phyloP scores from a whole-genome alignment of 371 early-diverging fungal species.

The Mucor racemosus region DNA sequence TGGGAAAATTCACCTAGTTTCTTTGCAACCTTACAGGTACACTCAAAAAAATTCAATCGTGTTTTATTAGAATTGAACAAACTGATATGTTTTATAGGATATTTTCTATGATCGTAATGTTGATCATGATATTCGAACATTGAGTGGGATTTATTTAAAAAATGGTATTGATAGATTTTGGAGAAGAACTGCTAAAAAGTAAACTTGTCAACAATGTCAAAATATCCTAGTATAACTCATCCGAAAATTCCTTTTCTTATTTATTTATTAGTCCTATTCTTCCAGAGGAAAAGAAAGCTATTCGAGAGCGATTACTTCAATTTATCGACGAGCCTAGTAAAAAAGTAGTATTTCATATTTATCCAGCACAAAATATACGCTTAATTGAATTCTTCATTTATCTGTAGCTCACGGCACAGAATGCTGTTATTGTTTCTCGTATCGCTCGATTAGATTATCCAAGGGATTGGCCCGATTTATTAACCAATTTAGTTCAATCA shows the following conservation, averaged over 20 bases:
- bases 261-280: slow-evolving; percentile 70
- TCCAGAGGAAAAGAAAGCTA: slow-evolving; percentile 70
- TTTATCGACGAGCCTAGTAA: slow-evolving; percentile 71
- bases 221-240: slow-evolving; percentile 3
- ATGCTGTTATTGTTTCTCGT: slow-evolving; percentile 76
- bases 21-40: slow-evolving; percentile 76
- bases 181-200: slow-evolving; percentile 82
- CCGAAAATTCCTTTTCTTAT: not conserved
- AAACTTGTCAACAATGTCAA: slow-evolving; percentile 1
- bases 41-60: not conserved
- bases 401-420: slow-evolving; percentile 70
- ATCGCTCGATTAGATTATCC: slow-evolving; percentile 86
- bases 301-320: slow-evolving; percentile 62
- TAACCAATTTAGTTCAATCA: slow-evolving; percentile 62
- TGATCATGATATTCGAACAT: slow-evolving; percentile 71
- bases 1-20: slow-evolving; percentile 81
- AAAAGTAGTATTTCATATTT: slow-evolving; percentile 48
- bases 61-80: not conserved
- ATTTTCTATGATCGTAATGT: slow-evolving; percentile 74
- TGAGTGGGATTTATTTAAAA: slow-evolving; percentile 84
- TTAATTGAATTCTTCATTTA: not conserved
- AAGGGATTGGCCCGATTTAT: slow-evolving; percentile 80
- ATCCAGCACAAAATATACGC: too few relatives aligned
- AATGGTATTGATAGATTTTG: slow-evolving; percentile 91
- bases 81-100: slow-evolving; percentile 49